A percentile compares a stretch with the other conserved stretches of the same genome.
Conservation (phyloP, 1,139 yeast genomes). For the Protomyces inouyei region DNA sequence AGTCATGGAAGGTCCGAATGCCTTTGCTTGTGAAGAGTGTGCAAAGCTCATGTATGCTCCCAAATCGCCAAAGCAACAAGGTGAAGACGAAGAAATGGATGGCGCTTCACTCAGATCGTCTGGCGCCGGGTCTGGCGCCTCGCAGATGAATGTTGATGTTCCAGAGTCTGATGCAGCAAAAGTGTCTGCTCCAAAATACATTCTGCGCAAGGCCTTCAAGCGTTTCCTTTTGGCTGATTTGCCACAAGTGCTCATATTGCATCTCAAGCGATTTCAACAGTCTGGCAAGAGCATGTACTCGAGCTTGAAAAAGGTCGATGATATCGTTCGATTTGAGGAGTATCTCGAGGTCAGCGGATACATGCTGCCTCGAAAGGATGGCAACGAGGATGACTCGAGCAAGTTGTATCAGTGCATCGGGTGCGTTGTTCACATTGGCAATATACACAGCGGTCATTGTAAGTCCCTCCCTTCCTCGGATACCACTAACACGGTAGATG, state of each 20-base stretch:
- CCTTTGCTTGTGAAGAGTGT: slow-evolving; percentile 31
- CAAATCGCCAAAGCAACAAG: neutral
- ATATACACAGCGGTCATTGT: slow-evolving; percentile 28
- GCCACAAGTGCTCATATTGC: slow-evolving; percentile 29
- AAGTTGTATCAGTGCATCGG: slow-evolving; percentile 27
- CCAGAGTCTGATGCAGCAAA: neutral
- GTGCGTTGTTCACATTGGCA: slow-evolving; percentile 30
- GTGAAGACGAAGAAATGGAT: neutral
- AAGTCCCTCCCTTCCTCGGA: neutral
- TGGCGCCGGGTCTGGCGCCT: neutral
- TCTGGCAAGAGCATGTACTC: slow-evolving; percentile 22
- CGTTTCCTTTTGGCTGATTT: slow-evolving; percentile 28
- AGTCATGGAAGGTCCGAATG: slow-evolving; percentile 27
- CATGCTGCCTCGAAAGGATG: slow-evolving; percentile 21
- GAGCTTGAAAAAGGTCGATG: slow-evolving; percentile 28
- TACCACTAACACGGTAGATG: neutral
- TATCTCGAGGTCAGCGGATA: slow-evolving; percentile 27
- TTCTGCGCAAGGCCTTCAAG: slow-evolving; percentile 29
- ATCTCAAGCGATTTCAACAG: slow-evolving; percentile 30
- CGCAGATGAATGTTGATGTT: neutral
- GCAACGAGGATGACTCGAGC: neutral
- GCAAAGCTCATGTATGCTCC: slow-evolving; percentile 14
- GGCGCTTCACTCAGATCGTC: neutral
- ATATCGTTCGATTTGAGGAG: slow-evolving; percentile 26
- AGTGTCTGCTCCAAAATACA: slow-evolving; percentile 6